Evolutionary conservation across 148 eudicot genomes (phyloP), one percentile per base, ranked within the genome.

Genomic region (Dysphania ambrosioides): DNA sequence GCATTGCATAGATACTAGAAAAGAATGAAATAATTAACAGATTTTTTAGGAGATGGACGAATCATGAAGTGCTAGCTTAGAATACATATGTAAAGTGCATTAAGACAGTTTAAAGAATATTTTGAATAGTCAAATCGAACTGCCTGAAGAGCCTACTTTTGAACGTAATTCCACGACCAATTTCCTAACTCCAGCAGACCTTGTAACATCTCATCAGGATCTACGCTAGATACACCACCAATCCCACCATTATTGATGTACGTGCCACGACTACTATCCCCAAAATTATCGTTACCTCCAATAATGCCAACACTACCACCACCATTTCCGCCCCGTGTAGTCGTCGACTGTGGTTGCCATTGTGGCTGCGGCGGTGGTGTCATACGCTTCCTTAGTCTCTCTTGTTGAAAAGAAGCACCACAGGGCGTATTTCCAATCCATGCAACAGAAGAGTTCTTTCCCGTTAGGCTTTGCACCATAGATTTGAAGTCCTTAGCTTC

Each of bases 391-490:
- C 29, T n/a, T n/a, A n/a, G n/a, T n/a, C n/a, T 67, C 62, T 56
- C 47, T 3, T 18, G 34, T 70, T 35, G 24, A 41, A 34, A 3
- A 26, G 40, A 66, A 44, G 44, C 32, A 9, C 4, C 6, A 34
- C 0, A 19, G 0, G 40, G 26, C 23, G 44, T 9, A 12, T 57
- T 56, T 5, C 4, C 29, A 16, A 69, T 27, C 71, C 78, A 69
- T 26, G 41, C 44, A 19, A 66, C 59, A 9, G 78, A 68, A 3
- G 79, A 71, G 60, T 83, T 49, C 42, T 73, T 79, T 1, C 87
- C 90, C 2, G 90, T 87, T n/a, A 85, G 80, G 26, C 77, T 77
- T 78, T 87, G 87, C 41, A 87, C 88, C 1, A 81, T 84, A 19
- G 85, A 77, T 70, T 85, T 85, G 68, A 87, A 87, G 77, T 76